Percentiles rank a stretch among this genome's conserved stretches.
These are phyloP conservation scores for Petunia secreta DNA, from an alignment of 257 asterid species.

Conservation along the genomic window DNA sequence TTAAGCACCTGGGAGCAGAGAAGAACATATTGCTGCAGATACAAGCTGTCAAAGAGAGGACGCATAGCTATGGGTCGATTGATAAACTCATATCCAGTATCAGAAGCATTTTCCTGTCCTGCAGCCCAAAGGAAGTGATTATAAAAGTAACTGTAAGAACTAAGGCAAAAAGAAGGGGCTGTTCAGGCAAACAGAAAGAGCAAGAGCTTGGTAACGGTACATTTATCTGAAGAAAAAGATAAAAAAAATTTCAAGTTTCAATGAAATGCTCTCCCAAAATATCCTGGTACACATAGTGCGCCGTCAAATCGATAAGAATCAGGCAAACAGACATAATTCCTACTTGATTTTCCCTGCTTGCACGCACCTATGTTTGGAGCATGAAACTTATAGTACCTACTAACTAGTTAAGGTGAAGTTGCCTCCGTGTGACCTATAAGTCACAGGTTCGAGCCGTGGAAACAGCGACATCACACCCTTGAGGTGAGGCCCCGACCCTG, in stretches of 20 bases:
- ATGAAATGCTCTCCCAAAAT: not conserved
- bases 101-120: constrained; percentile 45
- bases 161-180: not conserved
- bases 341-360: not conserved
- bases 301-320: not conserved
- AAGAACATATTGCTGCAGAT: constrained; percentile 86
- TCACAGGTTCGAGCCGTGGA: too few species aligned
- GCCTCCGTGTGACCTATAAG: too few species aligned
- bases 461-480: too few species aligned
- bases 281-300: not conserved
- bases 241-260: not conserved
- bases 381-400: constrained; percentile 2
- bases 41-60: constrained; percentile 70
- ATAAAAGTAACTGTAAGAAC: constrained; percentile 20
- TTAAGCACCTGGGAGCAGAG: constrained; percentile 82
- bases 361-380: not conserved
- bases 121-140: constrained; percentile 32
- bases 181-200: not conserved
- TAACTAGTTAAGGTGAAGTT: too few species aligned
- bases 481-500: too few species aligned
- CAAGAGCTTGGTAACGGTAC: not conserved
- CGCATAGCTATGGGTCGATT: constrained; percentile 45
- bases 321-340: not conserved
- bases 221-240: not conserved
- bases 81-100: constrained; percentile 58